phyloP scores from a whole-genome alignment of 2,329 filamentous ascomycete species.

The Colletotrichum incanum region DNA sequence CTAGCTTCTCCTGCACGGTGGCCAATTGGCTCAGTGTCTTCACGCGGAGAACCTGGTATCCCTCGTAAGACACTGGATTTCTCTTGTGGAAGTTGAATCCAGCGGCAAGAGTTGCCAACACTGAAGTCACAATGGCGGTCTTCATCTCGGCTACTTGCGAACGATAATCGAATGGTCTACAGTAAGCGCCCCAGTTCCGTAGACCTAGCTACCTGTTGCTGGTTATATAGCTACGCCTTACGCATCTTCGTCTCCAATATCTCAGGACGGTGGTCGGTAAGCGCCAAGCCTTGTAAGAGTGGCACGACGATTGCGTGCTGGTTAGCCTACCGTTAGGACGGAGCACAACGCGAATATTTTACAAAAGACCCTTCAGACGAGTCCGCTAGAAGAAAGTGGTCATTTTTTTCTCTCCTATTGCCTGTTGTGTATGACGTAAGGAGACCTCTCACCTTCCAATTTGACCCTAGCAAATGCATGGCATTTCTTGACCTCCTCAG shows the following conservation, averaged over 20 bases:
- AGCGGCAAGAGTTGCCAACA: slow-evolving; percentile 20
- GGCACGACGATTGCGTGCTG: slow-evolving; percentile 27
- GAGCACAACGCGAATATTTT: not conserved
- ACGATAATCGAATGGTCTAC: not conserved
- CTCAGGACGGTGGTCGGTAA: not conserved
- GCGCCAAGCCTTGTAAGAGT: slow-evolving; percentile 21
- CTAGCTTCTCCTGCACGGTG: slow-evolving; percentile 42
- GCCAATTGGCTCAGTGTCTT: slow-evolving; percentile 43
- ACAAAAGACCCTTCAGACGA: not conserved
- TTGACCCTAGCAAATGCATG: slow-evolving; percentile 38
- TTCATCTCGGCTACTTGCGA: slow-evolving; percentile 12
- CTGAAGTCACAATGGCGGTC: slow-evolving; percentile 10
- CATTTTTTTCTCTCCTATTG: not conserved
- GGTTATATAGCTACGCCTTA: not conserved
- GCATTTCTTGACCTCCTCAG: slow-evolving; percentile 6
- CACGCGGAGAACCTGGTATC: slow-evolving; percentile 61
- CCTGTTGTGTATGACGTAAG: slow-evolving; percentile 27
- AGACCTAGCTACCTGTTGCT: not conserved
- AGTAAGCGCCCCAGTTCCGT: not conserved
- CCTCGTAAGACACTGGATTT: slow-evolving; percentile 55
- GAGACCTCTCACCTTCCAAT: slow-evolving; percentile 19
- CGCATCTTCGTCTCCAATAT: not conserved
- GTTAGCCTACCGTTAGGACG: not conserved
- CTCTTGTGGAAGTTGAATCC: slow-evolving; percentile 27
- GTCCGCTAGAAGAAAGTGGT: not conserved